phyloP scores from a whole-genome alignment of 148 eudicot species.

The Euryodendron excelsum region DNA sequence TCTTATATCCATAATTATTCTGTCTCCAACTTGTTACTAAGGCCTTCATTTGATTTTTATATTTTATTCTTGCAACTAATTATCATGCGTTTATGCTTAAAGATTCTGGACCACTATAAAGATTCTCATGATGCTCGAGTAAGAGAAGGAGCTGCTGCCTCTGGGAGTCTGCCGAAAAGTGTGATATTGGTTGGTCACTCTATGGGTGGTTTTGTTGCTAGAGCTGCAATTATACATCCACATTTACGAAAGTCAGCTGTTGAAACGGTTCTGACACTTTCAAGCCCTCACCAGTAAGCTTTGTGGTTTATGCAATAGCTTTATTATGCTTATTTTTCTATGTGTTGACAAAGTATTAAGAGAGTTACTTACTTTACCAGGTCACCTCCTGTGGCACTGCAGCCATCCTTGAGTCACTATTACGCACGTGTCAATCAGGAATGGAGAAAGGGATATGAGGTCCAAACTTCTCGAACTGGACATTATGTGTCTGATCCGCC shows the following conservation, averaged over 20 bases:
- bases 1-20: conserved; percentile 5
- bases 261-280: conserved; percentile 84
- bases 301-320: conserved; percentile 8
- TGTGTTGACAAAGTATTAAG: conserved; percentile 10
- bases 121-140: conserved; percentile 70
- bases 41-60: not conserved
- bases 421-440: conserved; percentile 67
- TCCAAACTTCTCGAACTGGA: conserved; percentile 53
- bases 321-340: conserved; percentile 6
- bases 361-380: conserved; percentile 43
- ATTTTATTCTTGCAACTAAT: not conserved
- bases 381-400: conserved; percentile 86
- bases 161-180: conserved; percentile 60
- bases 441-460: conserved; percentile 84
- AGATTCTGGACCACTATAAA: conserved; percentile 90
- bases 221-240: conserved; percentile 87
- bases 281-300: conserved; percentile 94
- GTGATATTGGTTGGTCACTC: conserved; percentile 97
- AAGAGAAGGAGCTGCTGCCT: conserved; percentile 63
- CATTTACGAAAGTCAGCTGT: conserved; percentile 74
- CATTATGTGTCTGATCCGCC: conserved; percentile 47
- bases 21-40: not conserved
- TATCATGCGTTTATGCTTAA: conserved; percentile 15
- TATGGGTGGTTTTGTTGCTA: conserved; percentile 99
- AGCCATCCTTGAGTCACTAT: conserved; percentile 92